A percentile compares a stretch with the other conserved stretches of the same genome.
These are phyloP conservation scores for Musa itinerans DNA, from an alignment of 176 grass and related monocot genomes.

Conservation along the genomic window DNA sequence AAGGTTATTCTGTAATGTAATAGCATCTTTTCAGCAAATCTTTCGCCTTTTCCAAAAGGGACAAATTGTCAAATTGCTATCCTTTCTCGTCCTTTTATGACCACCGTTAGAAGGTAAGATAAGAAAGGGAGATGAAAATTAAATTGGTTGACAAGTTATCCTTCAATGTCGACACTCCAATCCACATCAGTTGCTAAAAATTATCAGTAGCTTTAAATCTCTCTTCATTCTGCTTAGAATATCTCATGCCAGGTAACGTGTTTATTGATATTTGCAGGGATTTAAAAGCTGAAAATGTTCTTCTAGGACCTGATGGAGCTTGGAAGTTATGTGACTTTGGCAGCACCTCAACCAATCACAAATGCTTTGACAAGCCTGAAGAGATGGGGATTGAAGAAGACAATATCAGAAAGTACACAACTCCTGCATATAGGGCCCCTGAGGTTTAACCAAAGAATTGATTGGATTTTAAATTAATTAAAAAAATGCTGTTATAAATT, in stretches of 20 bases:
- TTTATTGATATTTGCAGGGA: conserved; percentile 41
- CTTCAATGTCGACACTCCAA: no score
- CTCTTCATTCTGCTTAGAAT: not conserved
- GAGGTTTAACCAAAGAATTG: conserved; percentile 44
- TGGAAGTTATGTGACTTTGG: conserved; percentile 99
- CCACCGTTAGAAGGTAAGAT: no score
- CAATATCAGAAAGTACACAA: conserved; percentile 93
- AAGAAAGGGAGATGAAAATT: no score
- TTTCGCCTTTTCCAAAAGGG: not conserved
- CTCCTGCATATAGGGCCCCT: conserved; percentile 93
- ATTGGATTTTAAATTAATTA: conserved; percentile 15
- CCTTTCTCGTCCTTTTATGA: no score
- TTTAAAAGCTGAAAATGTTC: conserved; percentile 93
- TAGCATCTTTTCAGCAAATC: not conserved
- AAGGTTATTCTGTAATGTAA: not conserved
- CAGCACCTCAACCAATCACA: conserved; percentile 91
- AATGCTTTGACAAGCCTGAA: conserved; percentile 74
- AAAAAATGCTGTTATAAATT: conserved; percentile 13
- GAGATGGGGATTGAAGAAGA: conserved; percentile 99
- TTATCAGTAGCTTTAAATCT: not conserved
- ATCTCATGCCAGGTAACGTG: not conserved
- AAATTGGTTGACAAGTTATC: no score
- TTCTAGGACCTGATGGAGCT: conserved; percentile 57
- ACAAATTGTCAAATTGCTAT: no score
- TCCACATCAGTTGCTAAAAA: not conserved